Evolutionary conservation across 2,329 filamentous ascomycete genomes (phyloP).

Genomic region (Colletotrichum zoysiae): DNA sequence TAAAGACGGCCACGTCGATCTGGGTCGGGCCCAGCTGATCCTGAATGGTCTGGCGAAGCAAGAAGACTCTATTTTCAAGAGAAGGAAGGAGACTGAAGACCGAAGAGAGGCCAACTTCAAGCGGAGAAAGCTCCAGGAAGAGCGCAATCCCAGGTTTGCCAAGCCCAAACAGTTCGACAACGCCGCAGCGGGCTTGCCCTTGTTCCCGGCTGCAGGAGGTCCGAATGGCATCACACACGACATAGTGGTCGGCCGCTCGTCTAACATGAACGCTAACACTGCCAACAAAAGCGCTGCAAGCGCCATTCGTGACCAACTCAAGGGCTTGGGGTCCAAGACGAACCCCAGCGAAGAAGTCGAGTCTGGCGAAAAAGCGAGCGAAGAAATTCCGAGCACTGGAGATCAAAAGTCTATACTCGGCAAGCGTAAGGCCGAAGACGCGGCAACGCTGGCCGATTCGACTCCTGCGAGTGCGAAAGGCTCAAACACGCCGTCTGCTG

Average conservation of each 20-base stretch:
- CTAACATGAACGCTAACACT: constrained; percentile 69
- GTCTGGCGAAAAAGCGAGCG: constrained; percentile 43
- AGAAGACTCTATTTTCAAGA: constrained; percentile 92
- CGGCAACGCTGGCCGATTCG: constrained; percentile 72
- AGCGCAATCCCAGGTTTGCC: constrained; percentile 50
- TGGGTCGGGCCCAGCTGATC: constrained; percentile 88
- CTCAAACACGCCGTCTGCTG: constrained; percentile 60
- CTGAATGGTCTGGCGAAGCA: constrained; percentile 89
- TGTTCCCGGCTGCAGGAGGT: constrained; percentile 56
- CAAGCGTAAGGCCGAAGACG: constrained; percentile 82
- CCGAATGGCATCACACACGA: constrained; percentile 79
- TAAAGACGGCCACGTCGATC: constrained; percentile 91
- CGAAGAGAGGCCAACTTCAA: constrained; percentile 84
- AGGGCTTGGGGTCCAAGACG: constrained; percentile 57
- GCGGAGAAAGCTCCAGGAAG: constrained; percentile 79
- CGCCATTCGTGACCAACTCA: constrained; percentile 83
- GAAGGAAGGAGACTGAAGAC: constrained; percentile 88
- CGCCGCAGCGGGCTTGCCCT: constrained; percentile 40
- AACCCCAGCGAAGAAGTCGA: constrained; percentile 31
- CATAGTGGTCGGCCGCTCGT: constrained; percentile 73
- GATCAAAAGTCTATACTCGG: constrained; percentile 65
- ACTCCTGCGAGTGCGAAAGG: constrained; percentile 71
- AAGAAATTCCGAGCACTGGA: constrained; percentile 37
- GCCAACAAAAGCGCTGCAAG: constrained; percentile 97
- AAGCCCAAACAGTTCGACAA: constrained; percentile 43